A percentile compares a stretch with the other conserved stretches of the same genome.
Conservation (phyloP, 305 asterid species). For the Rubia balearica region DNA sequence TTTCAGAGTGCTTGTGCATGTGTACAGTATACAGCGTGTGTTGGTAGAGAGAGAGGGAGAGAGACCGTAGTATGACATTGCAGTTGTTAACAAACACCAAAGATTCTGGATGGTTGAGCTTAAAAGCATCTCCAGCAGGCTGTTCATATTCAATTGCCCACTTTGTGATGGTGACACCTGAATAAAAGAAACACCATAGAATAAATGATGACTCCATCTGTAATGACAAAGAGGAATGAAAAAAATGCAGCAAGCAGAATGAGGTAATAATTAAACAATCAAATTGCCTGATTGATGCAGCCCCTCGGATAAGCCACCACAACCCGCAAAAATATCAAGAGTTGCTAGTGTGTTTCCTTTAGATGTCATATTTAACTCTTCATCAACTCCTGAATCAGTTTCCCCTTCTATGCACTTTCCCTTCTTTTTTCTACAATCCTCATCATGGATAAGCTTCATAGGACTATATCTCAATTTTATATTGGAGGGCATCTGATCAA, state of each 20-base stretch:
- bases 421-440: slow-evolving; percentile 50
- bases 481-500: slow-evolving; percentile 61
- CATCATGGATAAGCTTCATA: slow-evolving; percentile 29
- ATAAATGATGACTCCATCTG: slow-evolving; percentile 10
- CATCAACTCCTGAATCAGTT: slow-evolving; percentile 32
- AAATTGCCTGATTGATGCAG: slow-evolving; percentile 58
- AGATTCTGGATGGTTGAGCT: slow-evolving; percentile 79
- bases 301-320: slow-evolving; percentile 94
- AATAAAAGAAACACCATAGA: slow-evolving; percentile 23
- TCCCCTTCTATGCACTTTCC: slow-evolving; percentile 86
- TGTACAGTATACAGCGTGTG: background rate
- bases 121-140: slow-evolving; percentile 91
- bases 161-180: slow-evolving; percentile 64
- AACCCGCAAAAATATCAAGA: slow-evolving; percentile 90
- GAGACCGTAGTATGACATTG: slow-evolving; percentile 80
- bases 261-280: slow-evolving; percentile 19
- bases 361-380: slow-evolving; percentile 29
- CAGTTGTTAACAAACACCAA: slow-evolving; percentile 72
- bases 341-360: slow-evolving; percentile 44
- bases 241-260: slow-evolving; percentile 8
- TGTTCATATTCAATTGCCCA: slow-evolving; percentile 98
- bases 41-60: background rate
- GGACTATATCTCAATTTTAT: slow-evolving; percentile 43
- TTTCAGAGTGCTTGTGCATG: background rate
- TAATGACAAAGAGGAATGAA: slow-evolving; percentile 5